Percentiles rank a stretch among this genome's conserved stretches.
Conservation (phyloP, 1,139 yeast species). For the Blastobotrys petasosporus region DNA sequence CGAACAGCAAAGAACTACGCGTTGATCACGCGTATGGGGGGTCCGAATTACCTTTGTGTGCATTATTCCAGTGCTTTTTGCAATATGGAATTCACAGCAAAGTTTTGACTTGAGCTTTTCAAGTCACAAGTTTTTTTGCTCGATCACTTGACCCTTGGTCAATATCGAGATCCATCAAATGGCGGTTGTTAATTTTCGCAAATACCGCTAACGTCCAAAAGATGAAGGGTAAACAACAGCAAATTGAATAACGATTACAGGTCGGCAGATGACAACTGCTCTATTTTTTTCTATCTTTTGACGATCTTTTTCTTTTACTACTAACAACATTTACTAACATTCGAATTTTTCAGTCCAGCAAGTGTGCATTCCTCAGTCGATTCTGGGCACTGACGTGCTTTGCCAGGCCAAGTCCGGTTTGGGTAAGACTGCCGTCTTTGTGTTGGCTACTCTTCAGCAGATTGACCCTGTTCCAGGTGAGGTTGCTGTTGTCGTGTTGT, state of each 20-base stretch:
- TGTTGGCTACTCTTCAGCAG: conserved; percentile 91
- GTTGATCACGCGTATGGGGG: neutral
- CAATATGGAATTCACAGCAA: no score
- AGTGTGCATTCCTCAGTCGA: conserved; percentile 96
- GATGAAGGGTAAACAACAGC: no score
- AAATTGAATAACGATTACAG: neutral
- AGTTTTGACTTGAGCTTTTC: no score
- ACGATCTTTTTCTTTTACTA: neutral
- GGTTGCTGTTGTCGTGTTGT: conserved; percentile 85
- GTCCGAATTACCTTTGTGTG: no score
- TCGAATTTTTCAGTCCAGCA: conserved; percentile 65
- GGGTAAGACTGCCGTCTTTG: conserved; percentile 98
- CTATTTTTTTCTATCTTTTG: neutral
- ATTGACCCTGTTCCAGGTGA: conserved; percentile 97
- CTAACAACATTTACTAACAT: conserved; percentile 12
- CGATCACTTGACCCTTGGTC: no score
- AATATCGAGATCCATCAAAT: no score
- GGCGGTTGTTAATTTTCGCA: neutral
- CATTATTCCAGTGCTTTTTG: no score
- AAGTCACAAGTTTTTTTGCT: no score
- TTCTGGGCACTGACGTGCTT: conserved; percentile 93
- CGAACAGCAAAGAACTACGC: neutral
- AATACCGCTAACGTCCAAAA: no score
- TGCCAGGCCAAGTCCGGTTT: conserved; percentile 99
- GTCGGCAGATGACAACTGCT: neutral